Base-by-base conservation (phyloP, 192 early-diverging fungal species). In the Gigaspora rosea region DNA sequence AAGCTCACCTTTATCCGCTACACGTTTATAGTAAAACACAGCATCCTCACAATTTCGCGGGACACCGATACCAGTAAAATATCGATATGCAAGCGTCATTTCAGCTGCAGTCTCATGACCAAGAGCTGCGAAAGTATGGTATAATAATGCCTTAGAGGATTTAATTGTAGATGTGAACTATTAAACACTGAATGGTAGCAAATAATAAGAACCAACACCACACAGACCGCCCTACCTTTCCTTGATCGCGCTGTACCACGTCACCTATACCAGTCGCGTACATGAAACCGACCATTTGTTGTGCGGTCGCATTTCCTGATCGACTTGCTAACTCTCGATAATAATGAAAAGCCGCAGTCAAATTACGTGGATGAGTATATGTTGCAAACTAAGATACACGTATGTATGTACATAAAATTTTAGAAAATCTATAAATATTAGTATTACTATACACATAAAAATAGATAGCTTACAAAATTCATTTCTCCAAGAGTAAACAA, bases 281-380 rank as follows among this genome's bases (percentile, higher is more conserved):
- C 81, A 96, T 90, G 64, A 96, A 88, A 15, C 96, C 97, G 7
- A 97, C 81, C 86, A 93, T 93, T 36, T 96, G 91, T 78, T 96
- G 97, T 16, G 94, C 96, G 13, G 90, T 86, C 3, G 93, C 86
- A 79, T 94, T 92, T 66, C 95, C 96, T 35, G 83, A 88, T 47
- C 79, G 70, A 46, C 87, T 81, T 2, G 93, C 90, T 46, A 94
- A 83, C 52, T 76, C 47, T 68, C 81, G 73, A 80, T 93, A 96
- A 73, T 91, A 86, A 16, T 82, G 66, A 73, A 91, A 91, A 35
- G 95, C 93, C 16, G 80, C 70, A 2, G 80, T 68, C 15, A 89
- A 77, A 79, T 95, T 88, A 22, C 88, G 84, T 46, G 46, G 49
- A 78, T 67, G 72, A 27, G 36, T 35, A 73, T 77, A 73, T 9